Percentiles rank a stretch among this genome's conserved stretches.
Evolutionary conservation across 129 eudicot species (phyloP).

Genomic region (Scalesia atractyloides): DNA sequence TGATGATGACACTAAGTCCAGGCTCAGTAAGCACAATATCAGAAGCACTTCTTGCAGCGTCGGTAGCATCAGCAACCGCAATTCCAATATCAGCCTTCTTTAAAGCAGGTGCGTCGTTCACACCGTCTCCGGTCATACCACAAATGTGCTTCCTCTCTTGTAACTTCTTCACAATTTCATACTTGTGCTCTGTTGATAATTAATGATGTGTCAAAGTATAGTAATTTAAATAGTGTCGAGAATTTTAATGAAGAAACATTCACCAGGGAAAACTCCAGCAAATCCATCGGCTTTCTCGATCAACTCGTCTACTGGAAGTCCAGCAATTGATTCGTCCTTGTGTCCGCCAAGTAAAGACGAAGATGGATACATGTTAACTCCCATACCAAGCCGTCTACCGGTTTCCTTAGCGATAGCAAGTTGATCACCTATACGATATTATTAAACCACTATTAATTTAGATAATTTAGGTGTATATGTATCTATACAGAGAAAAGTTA

Average conservation of each 20-base stretch:
- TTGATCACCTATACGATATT: conserved; percentile 50
- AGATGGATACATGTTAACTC: conserved; percentile 71
- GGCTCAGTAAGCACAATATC: conserved; percentile 74
- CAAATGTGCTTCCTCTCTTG: conserved; percentile 80
- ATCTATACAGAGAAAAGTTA: too few species aligned
- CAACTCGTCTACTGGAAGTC: conserved; percentile 60
- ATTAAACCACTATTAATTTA: background rate
- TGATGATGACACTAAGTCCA: conserved; percentile 63
- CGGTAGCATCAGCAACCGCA: conserved; percentile 84
- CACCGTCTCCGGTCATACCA: conserved; percentile 90
- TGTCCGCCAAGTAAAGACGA: conserved; percentile 63
- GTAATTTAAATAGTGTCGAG: too few species aligned
- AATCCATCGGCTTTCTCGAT: conserved; percentile 79
- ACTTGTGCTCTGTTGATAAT: conserved; percentile 60
- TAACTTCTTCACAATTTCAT: conserved; percentile 72
- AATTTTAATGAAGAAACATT: background rate
- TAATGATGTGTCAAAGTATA: too few species aligned
- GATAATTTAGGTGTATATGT: too few species aligned
- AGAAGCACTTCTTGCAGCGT: conserved; percentile 83
- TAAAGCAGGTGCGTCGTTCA: conserved; percentile 82
- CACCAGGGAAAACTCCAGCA: conserved; percentile 79
- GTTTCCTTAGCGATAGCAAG: conserved; percentile 79
- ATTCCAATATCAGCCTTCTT: conserved; percentile 83
- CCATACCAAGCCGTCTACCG: conserved; percentile 76
- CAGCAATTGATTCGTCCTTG: conserved; percentile 61